phyloP scores from a whole-genome alignment of 441 rosid genomes.

The Geranium incanum region DNA sequence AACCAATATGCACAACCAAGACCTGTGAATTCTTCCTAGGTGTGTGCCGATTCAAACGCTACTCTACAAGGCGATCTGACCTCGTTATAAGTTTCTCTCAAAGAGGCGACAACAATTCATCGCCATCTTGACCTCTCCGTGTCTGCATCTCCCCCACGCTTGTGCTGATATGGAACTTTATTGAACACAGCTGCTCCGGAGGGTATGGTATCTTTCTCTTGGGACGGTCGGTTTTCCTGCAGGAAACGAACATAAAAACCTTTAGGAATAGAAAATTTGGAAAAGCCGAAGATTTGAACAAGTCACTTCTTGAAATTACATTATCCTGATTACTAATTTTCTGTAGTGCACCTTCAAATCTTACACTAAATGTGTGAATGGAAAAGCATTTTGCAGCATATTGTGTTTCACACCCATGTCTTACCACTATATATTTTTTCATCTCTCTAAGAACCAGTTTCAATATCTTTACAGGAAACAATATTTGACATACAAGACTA shows the following conservation, averaged over 20 bases:
- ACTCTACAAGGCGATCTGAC: not conserved
- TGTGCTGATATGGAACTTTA: not conserved
- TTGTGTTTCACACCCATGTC: not conserved
- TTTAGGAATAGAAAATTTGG: too few species aligned
- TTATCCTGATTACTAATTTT: not conserved
- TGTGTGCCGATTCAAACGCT: not conserved
- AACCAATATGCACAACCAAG: not conserved
- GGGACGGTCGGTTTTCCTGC: conserved; percentile 2
- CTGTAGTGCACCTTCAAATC: not conserved
- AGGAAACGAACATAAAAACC: not conserved
- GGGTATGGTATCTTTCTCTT: not conserved
- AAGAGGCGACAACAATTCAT: not conserved
- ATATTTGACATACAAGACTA: too few species aligned
- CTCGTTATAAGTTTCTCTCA: not conserved
- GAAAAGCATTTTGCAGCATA: not conserved
- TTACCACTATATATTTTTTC: not conserved
- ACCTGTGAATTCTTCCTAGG: not conserved
- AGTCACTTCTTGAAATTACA: not conserved
- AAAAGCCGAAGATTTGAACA: not conserved
- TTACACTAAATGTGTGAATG: too few species aligned
- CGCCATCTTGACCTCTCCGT: not conserved
- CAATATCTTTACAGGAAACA: not conserved
- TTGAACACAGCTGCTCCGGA: not conserved
- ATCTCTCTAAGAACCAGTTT: not conserved
- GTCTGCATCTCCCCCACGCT: not conserved